Percentiles rank a stretch among this genome's conserved stretches.
phyloP scores from a whole-genome alignment of 1,139 yeast genomes.

The Scheffersomyces stambukii region DNA sequence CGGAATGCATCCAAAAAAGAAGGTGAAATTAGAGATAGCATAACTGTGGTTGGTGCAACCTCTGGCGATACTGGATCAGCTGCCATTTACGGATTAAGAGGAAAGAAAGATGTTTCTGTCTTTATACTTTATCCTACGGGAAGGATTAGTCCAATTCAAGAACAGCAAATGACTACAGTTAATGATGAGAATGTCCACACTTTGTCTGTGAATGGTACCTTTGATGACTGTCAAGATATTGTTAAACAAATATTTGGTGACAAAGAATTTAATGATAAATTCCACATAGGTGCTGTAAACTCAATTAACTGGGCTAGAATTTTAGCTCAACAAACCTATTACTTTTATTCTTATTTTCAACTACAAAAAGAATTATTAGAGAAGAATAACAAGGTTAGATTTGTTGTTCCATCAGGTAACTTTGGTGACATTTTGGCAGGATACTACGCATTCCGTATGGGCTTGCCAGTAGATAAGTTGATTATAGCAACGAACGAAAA shows the following conservation, averaged over 20 bases:
- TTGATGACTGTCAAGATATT: slow-evolving; percentile 96
- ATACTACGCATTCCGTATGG: slow-evolving; percentile 91
- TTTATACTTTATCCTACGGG: slow-evolving; percentile 96
- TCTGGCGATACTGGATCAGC: slow-evolving; percentile 99
- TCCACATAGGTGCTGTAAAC: slow-evolving; percentile 96
- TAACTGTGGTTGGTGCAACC: slow-evolving; percentile 98
- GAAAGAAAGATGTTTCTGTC: slow-evolving; percentile 93
- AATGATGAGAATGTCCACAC: slow-evolving; percentile 91
- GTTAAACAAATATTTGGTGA: slow-evolving; percentile 94
- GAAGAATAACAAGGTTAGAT: slow-evolving; percentile 54
- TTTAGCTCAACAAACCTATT: slow-evolving; percentile 94
- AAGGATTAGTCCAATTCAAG: slow-evolving; percentile 95
- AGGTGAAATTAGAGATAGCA: slow-evolving; percentile 61
- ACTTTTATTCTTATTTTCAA: slow-evolving; percentile 87
- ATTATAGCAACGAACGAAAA: slow-evolving; percentile 95
- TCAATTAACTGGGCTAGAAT: slow-evolving; percentile 99
- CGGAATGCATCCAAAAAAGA: slow-evolving; percentile 61
- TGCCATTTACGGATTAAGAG: slow-evolving; percentile 95
- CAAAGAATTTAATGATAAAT: slow-evolving; percentile 75
- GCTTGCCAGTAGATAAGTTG: slow-evolving; percentile 80
- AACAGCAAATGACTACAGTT: slow-evolving; percentile 98
- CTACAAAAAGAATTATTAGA: slow-evolving; percentile 37
- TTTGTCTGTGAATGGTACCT: slow-evolving; percentile 89
- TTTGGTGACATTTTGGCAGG: slow-evolving; percentile 98
- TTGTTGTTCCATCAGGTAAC: slow-evolving; percentile 96